phyloP scores from a whole-genome alignment of 768 basidiomycete species.

The Termitomyces sp. region DNA sequence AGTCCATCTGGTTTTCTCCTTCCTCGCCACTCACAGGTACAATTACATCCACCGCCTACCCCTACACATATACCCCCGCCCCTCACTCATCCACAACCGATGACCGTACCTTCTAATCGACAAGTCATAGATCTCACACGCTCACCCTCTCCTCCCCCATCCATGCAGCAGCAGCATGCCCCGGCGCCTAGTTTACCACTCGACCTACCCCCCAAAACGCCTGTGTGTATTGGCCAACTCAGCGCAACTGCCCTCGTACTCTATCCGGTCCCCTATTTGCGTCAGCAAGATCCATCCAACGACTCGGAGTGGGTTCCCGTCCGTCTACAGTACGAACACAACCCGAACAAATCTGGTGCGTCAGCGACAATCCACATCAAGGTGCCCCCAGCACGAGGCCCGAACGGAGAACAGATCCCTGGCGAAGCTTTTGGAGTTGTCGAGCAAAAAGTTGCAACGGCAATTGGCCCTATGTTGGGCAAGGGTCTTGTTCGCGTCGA shows the following conservation, averaged over 20 bases:
- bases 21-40: constrained; percentile 24
- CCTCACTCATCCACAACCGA: constrained; percentile 19
- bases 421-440: constrained; percentile 81
- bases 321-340: constrained; percentile 69
- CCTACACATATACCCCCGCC: constrained; percentile 21
- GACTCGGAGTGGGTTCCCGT: constrained; percentile 70
- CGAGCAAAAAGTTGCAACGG: constrained; percentile 80
- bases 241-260: constrained; percentile 81
- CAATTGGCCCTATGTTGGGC: constrained; percentile 80
- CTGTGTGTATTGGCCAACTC: constrained; percentile 86
- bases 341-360: constrained; percentile 48
- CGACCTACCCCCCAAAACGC: constrained; percentile 74
- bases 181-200: constrained; percentile 39
- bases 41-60: constrained; percentile 24
- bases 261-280: constrained; percentile 75
- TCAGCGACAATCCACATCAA: constrained; percentile 80
- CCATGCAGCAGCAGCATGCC: constrained; percentile 25
- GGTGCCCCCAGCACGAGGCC: constrained; percentile 51
- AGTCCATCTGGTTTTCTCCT: constrained; percentile 36
- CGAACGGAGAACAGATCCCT: constrained; percentile 50
- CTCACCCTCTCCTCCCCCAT: constrained; percentile 56
- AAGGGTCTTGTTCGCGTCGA: constrained; percentile 82
- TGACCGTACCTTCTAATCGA: constrained; percentile 29
- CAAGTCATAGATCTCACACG: constrained; percentile 77
- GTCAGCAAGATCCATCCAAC: constrained; percentile 38